phyloP scores from a whole-genome alignment of 2,329 filamentous ascomycete species.

The Aureobasidium sp. region DNA sequence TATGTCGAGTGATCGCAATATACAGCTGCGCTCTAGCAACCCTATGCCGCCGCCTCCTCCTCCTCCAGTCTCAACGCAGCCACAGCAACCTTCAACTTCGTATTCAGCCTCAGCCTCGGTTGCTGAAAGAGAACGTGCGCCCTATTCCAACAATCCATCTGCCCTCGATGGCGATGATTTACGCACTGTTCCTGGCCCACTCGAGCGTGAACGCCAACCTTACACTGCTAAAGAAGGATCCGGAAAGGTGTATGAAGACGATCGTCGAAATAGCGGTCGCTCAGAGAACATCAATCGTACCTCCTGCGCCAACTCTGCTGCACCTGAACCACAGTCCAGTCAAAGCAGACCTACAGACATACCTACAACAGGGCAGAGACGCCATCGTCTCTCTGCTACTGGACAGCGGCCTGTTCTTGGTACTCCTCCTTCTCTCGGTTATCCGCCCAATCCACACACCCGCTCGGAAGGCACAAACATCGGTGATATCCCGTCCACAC shows the following conservation, averaged over 20 bases:
- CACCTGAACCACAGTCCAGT: slow-evolving; percentile 8
- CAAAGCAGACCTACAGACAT: slow-evolving; percentile 16
- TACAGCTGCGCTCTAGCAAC: slow-evolving; percentile 36
- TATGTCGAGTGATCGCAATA: slow-evolving; percentile 47
- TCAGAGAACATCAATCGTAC: slow-evolving; percentile 11
- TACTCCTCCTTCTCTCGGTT: background rate
- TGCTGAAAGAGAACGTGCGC: slow-evolving; percentile 34
- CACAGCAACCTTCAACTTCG: slow-evolving; percentile 7
- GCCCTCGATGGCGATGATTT: slow-evolving; percentile 32
- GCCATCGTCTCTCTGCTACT: slow-evolving; percentile 14
- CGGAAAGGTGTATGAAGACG: slow-evolving; percentile 50
- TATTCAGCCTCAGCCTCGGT: slow-evolving; percentile 20
- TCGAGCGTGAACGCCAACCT: slow-evolving; percentile 60
- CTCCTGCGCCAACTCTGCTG: slow-evolving; percentile 14
- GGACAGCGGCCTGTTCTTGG: slow-evolving; percentile 1
- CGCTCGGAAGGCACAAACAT: slow-evolving; percentile 19
- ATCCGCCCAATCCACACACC: slow-evolving; percentile 15
- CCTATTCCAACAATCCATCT: slow-evolving; percentile 30
- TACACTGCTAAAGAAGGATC: slow-evolving; percentile 53
- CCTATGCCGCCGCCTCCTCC: slow-evolving; percentile 29
- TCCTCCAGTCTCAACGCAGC: slow-evolving; percentile 6
- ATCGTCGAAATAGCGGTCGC: slow-evolving; percentile 17
- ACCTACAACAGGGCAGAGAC: slow-evolving; percentile 5
- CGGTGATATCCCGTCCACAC: slow-evolving; percentile 15
- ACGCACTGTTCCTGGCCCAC: slow-evolving; percentile 38